Conservation (phyloP, 1,284 basidiomycete species). For the Volvariella surrecta region DNA sequence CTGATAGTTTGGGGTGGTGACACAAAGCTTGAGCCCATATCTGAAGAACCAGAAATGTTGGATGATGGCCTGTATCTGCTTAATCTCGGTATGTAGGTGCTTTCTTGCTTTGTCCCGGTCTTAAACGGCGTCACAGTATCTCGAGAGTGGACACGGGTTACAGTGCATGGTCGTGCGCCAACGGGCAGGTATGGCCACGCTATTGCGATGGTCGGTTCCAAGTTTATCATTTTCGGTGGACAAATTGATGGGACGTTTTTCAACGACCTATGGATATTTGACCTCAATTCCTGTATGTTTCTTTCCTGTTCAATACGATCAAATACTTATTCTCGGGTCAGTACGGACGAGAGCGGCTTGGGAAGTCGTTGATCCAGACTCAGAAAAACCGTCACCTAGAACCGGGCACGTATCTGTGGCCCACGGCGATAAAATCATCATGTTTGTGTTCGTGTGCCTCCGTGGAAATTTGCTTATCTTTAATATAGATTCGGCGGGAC, state of each 20-base stretch:
- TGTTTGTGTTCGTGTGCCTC: conserved; percentile 43
- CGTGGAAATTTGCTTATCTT: conserved; percentile 11
- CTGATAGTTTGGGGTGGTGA: conserved; percentile 99
- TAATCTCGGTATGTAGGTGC: conserved; percentile 69
- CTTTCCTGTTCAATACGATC: conserved; percentile 7
- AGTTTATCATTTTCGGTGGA: conserved; percentile 94
- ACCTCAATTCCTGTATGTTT: conserved; percentile 77
- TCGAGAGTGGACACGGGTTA: conserved; percentile 90
- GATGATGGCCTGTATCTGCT: conserved; percentile 95
- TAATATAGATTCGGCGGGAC: conserved; percentile 86
- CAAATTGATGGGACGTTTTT: conserved; percentile 95
- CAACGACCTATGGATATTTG: conserved; percentile 96
- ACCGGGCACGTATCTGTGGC: conserved; percentile 93
- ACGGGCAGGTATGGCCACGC: conserved; percentile 94
- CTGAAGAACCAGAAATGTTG: conserved; percentile 70
- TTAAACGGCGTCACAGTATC: conserved; percentile 42
- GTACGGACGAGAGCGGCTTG: conserved; percentile 69
- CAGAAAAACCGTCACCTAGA: conserved; percentile 73
- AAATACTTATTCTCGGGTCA: conserved; percentile 21
- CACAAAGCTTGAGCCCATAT: conserved; percentile 69
- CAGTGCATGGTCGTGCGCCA: conserved; percentile 69
- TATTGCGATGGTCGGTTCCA: conserved; percentile 86
- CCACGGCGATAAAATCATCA: conserved; percentile 77
- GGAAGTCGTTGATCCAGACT: conserved; percentile 69
- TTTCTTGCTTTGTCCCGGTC: conserved; percentile 7